Conservation (phyloP, 352 stramenopile species). For the Globisporangium radiosum region DNA sequence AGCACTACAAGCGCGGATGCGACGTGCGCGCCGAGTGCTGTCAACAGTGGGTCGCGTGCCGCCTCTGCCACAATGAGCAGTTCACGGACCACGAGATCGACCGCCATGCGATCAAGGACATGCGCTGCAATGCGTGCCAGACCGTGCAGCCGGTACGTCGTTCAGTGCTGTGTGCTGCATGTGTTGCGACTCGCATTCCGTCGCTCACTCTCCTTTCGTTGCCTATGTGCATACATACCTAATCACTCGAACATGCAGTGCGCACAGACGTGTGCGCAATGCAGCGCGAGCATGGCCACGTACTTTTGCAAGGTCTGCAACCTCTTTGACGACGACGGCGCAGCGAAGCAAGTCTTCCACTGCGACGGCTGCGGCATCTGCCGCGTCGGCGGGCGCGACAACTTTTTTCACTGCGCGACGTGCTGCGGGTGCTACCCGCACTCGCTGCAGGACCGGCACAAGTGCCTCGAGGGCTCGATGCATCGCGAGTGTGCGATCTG, state of each 20-base stretch:
- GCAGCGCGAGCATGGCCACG: conserved; percentile 35
- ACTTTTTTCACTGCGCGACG: conserved; percentile 74
- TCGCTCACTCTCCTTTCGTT: too few species aligned
- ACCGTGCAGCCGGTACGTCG: conserved; percentile 49
- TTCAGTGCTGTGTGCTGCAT: not conserved
- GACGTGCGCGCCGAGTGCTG: conserved; percentile 72
- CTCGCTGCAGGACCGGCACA: conserved; percentile 63
- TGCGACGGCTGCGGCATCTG: conserved; percentile 75
- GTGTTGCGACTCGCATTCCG: too few species aligned
- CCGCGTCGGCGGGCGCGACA: conserved; percentile 63
- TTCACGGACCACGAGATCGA: conserved; percentile 65
- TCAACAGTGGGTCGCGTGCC: conserved; percentile 61
- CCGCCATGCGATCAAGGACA: conserved; percentile 60
- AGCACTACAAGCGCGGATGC: conserved; percentile 59
- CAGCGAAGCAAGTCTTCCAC: conserved; percentile 64
- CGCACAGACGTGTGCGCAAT: conserved; percentile 39
- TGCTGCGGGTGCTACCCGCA: conserved; percentile 78
- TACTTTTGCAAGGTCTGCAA: conserved; percentile 74
- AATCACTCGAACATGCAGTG: conserved; percentile 23
- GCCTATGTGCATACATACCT: too few species aligned
- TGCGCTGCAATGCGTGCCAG: conserved; percentile 60
- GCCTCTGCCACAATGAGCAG: conserved; percentile 61
- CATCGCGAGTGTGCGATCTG: conserved; percentile 79
- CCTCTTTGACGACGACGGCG: conserved; percentile 61
- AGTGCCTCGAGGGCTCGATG: conserved; percentile 76